A percentile compares a stretch with the other conserved stretches of the same genome.
Conservation (phyloP, 441 rosid genomes). For the Erodium texanum region DNA sequence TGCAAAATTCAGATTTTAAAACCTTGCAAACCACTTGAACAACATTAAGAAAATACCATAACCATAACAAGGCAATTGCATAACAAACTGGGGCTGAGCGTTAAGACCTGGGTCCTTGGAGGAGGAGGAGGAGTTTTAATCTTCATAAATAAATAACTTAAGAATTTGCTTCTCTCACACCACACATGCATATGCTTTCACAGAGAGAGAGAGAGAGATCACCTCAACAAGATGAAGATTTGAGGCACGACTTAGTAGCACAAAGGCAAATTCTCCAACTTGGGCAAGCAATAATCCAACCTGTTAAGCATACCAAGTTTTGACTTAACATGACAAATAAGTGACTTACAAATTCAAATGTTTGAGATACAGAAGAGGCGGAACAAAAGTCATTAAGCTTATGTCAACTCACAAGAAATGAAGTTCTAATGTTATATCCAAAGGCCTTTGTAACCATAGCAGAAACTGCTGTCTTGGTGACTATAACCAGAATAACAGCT, state of each 20-base stretch:
- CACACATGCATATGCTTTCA: too few relatives aligned
- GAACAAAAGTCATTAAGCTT: not conserved
- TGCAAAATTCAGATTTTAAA: too few relatives aligned
- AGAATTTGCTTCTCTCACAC: too few relatives aligned
- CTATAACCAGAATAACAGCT: constrained; percentile 80
- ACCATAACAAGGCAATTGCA: too few relatives aligned
- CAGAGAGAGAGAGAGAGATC: constrained; percentile 13
- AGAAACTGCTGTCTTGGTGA: constrained; percentile 78
- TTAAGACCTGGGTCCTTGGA: too few relatives aligned
- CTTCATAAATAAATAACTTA: too few relatives aligned
- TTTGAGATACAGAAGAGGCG: not conserved
- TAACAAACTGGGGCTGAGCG: too few relatives aligned
- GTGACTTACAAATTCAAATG: not conserved
- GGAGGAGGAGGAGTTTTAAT: too few relatives aligned
- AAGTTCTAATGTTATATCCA: constrained; percentile 70
- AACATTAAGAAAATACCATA: too few relatives aligned
- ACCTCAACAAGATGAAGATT: constrained; percentile 91
- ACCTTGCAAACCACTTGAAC: too few relatives aligned
- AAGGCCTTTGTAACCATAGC: constrained; percentile 62
- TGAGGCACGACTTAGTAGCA: constrained; percentile 88
- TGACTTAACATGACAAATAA: not conserved
- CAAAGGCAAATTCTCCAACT: constrained; percentile 96
- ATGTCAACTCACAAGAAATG: constrained; percentile 65
- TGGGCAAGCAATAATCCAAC: constrained; percentile 92
- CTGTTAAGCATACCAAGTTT: constrained; percentile 28